Base-by-base conservation (phyloP, 2,329 filamentous ascomycete species). In the Scopulariopsis brevicaulis region DNA sequence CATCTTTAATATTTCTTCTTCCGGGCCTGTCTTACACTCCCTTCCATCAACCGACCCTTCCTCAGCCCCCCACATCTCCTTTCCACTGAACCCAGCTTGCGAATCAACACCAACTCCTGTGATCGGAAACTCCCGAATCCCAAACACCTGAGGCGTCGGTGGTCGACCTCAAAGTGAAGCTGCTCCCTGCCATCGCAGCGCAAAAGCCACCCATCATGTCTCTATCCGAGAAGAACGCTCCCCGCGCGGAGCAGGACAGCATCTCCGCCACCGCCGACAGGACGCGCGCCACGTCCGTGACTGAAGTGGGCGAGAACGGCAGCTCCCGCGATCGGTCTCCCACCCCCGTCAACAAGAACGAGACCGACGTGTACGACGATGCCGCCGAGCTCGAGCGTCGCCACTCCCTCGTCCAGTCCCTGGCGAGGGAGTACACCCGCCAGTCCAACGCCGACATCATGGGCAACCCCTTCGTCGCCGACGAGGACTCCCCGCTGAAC, bases 381-480 rank as follows among this genome's bases (percentile, higher is more conserved):
- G 70, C 67, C 53, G 69, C 69, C 14, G 79, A 81, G 66, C 70
- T 78, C 70, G 71, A 72, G 56, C 76, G 78, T 55, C 76, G 81
- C 61, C 70, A 73, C 58, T 80, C 76, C 10, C 68, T 78, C 28
- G 79, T 84, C 22, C 79, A 82, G 63, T 72, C 73, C n/a, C 71
- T 84, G 4, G 81, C 81, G 1, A 76, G 79, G 55, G 74, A 74
- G 60, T 82, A 80, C 64, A 83, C 81, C 3, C 71, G 71, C 37
- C 73, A 76, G 59, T 82, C 77, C 1, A 64, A 63, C 20, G 63
- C 63, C 34, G 70, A 65, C 43, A 63, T 63, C 6, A 60, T 66
- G 8, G 69, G 71, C 24, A 83, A 83, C 66, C 77, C 80, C 14
- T 85, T 84, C 65, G 62, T 73, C 53, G 71, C 71, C 40, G 72